These are phyloP conservation scores for Aspergillus japonicus DNA, from an alignment of 2,329 filamentous ascomycete species.

Conservation along the genomic window DNA sequence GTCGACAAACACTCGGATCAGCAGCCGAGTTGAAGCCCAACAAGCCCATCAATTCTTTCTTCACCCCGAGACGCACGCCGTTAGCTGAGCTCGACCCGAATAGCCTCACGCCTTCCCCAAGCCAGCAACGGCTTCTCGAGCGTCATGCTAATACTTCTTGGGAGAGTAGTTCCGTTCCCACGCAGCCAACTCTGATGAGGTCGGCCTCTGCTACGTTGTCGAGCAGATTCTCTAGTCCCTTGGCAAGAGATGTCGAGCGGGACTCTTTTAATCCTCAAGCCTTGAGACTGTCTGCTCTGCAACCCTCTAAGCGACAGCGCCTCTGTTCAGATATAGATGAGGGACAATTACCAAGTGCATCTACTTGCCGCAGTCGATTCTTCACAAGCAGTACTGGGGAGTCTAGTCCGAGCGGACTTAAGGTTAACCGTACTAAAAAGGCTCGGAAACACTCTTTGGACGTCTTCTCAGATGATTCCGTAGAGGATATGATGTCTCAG, in stretches of 20 bases:
- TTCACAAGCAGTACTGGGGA: conserved; percentile 39
- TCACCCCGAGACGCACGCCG: conserved; percentile 62
- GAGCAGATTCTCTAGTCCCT: conserved; percentile 39
- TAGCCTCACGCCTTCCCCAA: conserved; percentile 64
- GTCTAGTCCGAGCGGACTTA: conserved; percentile 41
- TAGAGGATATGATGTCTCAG: conserved; percentile 51
- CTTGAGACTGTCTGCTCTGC: conserved; percentile 42
- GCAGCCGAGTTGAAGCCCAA: conserved; percentile 57
- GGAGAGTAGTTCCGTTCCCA: conserved; percentile 52
- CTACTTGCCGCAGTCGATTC: conserved; percentile 48
- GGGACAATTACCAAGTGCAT: conserved; percentile 31
- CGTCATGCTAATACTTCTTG: conserved; percentile 55
- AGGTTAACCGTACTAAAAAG: conserved; percentile 39
- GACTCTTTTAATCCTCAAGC: conserved; percentile 41
- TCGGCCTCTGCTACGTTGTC: conserved; percentile 39
- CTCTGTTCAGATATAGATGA: conserved; percentile 51
- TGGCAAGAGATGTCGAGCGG: conserved; percentile 42
- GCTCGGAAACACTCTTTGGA: conserved; percentile 46
- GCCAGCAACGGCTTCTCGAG: conserved; percentile 58
- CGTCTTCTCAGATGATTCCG: conserved; percentile 55
- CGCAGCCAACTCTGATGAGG: conserved; percentile 34
- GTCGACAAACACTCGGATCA: conserved; percentile 43
- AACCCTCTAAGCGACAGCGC: conserved; percentile 51
- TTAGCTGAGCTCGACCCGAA: conserved; percentile 68
- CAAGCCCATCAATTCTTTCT: conserved; percentile 64